Evolutionary conservation across 1,139 yeast genomes (phyloP).

Genomic region (Debaryomycetaceae sp.): DNA sequence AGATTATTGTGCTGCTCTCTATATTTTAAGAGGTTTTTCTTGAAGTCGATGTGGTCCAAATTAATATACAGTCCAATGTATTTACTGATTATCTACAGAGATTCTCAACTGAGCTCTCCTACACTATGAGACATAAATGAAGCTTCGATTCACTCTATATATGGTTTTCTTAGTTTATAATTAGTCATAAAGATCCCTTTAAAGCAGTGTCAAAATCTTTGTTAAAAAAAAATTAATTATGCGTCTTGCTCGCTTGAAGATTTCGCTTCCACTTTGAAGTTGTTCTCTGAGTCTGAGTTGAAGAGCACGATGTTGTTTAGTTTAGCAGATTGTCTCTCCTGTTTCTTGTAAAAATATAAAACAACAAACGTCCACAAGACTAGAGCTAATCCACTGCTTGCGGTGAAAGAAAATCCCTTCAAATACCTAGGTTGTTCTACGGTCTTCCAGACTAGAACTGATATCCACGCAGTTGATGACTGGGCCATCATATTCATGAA

Average conservation of each 20-base stretch:
- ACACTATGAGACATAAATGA: no score
- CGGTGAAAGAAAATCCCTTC: constrained; percentile 47
- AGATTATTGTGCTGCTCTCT: not conserved
- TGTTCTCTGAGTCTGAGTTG: constrained; percentile 28
- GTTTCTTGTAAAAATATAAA: constrained; percentile 54
- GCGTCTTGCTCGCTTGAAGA: not conserved
- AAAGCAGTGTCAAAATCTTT: no score
- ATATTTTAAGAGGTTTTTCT: not conserved
- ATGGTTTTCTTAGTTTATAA: no score
- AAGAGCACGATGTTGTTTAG: constrained; percentile 52
- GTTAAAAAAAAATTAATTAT: no score
- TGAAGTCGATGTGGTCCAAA: not conserved
- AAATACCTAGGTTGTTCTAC: constrained; percentile 38
- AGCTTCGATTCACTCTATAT: no score
- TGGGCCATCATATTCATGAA: constrained; percentile 45
- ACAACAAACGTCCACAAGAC: constrained; percentile 53
- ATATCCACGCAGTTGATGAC: constrained; percentile 42
- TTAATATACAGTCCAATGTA: not conserved
- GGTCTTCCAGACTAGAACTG: constrained; percentile 49
- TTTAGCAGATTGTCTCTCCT: constrained; percentile 49
- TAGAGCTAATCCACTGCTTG: constrained; percentile 49
- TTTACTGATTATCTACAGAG: not conserved
- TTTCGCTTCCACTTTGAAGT: not conserved
- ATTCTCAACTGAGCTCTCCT: no score
- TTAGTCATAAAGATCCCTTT: no score